Conservation (phyloP, 331 rosid genomes). For the Phaseolus coccineus region DNA sequence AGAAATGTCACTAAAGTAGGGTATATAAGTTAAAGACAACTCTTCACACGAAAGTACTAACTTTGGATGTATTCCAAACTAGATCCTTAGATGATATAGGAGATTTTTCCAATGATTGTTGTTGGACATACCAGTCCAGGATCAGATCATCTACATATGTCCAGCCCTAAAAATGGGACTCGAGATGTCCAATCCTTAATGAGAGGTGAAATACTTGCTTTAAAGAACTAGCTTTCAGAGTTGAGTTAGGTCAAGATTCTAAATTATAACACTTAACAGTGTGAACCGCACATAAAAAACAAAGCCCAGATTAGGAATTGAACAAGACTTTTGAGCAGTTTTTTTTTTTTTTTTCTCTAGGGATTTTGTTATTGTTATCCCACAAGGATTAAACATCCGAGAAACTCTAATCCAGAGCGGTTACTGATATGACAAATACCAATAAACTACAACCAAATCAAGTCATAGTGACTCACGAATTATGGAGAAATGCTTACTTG, state of each 20-base stretch:
- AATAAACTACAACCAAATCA: neutral
- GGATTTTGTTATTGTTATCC: neutral
- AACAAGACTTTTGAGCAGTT: neutral
- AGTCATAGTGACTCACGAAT: neutral
- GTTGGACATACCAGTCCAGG: neutral
- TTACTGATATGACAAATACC: neutral
- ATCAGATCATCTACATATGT: neutral
- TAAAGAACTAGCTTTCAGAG: neutral
- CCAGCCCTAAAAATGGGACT: too few species aligned
- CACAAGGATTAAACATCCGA: neutral
- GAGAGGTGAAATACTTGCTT: neutral
- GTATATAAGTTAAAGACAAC: neutral
- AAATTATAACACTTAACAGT: neutral
- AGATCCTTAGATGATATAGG: neutral
- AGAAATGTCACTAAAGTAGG: neutral
- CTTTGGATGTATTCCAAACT: neutral
- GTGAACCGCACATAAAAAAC: neutral
- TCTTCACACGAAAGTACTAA: neutral
- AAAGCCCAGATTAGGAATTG: neutral
- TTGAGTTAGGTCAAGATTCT: neutral
- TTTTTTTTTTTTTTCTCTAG: neutral
- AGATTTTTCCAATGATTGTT: neutral
- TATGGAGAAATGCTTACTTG: constrained; percentile 50
- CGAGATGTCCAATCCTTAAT: too few species aligned
- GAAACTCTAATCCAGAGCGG: neutral